Percentiles rank a stretch among this genome's conserved stretches.
Evolutionary conservation across 2,329 filamentous ascomycete genomes (phyloP).

Genomic region (Neophaeococcomyces mojaviensis): DNA sequence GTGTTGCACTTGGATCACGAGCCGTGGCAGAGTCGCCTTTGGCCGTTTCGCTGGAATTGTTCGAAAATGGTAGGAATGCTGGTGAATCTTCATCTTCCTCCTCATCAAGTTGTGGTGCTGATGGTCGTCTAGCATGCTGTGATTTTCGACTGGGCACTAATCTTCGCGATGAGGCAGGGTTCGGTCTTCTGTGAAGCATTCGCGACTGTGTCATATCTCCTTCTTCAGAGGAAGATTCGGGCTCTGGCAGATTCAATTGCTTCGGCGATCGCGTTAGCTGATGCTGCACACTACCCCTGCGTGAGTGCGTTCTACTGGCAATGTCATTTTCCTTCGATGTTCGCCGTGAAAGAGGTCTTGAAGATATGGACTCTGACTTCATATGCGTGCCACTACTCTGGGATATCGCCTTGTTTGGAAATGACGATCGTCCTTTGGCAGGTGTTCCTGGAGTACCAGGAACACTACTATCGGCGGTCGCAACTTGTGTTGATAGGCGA

Average conservation of each 20-base stretch:
- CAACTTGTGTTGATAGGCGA: conserved; percentile 27
- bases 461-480: conserved; percentile 16
- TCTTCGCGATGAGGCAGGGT: conserved; percentile 11
- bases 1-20: conserved; percentile 35
- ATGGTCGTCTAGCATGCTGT: conserved; percentile 5
- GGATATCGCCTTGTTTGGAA: conserved; percentile 15
- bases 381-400: conserved; percentile 1
- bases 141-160: conserved; percentile 1
- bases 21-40: conserved; percentile 20
- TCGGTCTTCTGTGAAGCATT: conserved; percentile 16
- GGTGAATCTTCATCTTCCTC: conserved; percentile 39
- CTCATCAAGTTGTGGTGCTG: conserved; percentile 26
- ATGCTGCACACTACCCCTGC: conserved; percentile 22
- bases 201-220: conserved; percentile 22
- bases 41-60: conserved; percentile 5
- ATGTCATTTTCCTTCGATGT: conserved; percentile 18
- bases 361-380: conserved; percentile 11
- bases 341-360: conserved; percentile 18
- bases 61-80: conserved; percentile 37
- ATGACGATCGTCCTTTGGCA: conserved; percentile 18
- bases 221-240: conserved; percentile 20
- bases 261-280: conserved; percentile 18
- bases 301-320: conserved; percentile 12
- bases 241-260: conserved; percentile 11
- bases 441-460: conserved; percentile 17